Evolutionary conservation across 352 stramenopile genomes (phyloP).

Genomic region (Pythium dissimile): DNA sequence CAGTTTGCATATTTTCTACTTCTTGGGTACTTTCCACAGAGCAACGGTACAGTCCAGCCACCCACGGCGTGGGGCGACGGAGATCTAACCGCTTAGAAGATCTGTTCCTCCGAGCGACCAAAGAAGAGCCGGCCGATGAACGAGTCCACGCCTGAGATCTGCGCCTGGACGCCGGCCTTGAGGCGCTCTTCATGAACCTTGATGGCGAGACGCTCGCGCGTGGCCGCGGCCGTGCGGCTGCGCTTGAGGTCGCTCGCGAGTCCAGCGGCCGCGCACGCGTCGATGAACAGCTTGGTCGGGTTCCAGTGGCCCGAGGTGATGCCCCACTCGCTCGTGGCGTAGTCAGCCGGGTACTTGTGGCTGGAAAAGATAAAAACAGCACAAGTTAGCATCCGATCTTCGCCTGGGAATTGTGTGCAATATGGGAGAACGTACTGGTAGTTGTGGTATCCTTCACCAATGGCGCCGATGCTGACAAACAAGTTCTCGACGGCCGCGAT

Average conservation of each 20-base stretch:
- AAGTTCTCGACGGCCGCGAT: conserved; percentile 96
- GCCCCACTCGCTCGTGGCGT: conserved; percentile 97
- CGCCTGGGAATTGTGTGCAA: neutral
- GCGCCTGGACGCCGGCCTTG: conserved; percentile 42
- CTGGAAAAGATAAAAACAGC: conserved; percentile 24
- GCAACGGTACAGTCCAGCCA: neutral
- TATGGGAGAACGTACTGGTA: conserved; percentile 82
- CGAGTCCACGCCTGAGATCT: conserved; percentile 56
- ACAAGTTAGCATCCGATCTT: conserved; percentile 3
- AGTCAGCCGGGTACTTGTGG: conserved; percentile 99
- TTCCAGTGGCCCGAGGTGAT: conserved; percentile 96
- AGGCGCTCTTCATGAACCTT: conserved; percentile 55
- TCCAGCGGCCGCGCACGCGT: conserved; percentile 89
- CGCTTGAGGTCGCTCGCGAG: conserved; percentile 95
- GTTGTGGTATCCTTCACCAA: conserved; percentile 99
- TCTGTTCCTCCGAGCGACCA: conserved; percentile 69
- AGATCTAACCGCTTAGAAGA: conserved; percentile 71
- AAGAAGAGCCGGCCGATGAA: conserved; percentile 73
- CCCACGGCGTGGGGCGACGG: no score
- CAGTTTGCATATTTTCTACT: neutral
- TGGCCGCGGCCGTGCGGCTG: conserved; percentile 79
- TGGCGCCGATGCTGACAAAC: conserved; percentile 93
- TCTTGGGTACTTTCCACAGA: neutral
- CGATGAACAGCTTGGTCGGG: conserved; percentile 98
- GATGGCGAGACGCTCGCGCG: conserved; percentile 64